Evolutionary conservation across 202 grass and related monocot species (phyloP).

Genomic region (Musa balbisiana): DNA sequence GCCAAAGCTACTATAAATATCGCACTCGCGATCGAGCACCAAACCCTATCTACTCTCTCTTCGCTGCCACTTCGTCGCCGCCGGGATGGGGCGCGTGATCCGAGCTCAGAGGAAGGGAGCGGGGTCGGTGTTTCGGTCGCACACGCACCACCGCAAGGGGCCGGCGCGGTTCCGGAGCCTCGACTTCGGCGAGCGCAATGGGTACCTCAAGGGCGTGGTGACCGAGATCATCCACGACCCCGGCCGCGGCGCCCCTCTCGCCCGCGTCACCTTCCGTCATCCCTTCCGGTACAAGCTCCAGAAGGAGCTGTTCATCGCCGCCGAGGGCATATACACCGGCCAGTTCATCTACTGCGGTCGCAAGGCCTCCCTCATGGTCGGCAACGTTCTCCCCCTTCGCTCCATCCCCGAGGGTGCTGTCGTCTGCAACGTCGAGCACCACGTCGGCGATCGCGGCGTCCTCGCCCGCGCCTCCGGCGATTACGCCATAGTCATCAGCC

Average conservation of each 20-base stretch:
- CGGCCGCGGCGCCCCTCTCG: not conserved
- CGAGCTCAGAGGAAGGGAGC: not conserved
- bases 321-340: not conserved
- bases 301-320: not conserved
- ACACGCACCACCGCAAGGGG: not conserved
- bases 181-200: slow-evolving; percentile 6
- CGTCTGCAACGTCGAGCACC: slow-evolving; percentile 6
- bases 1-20: no score
- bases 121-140: not conserved
- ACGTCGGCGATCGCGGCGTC: slow-evolving; percentile 1
- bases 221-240: not conserved
- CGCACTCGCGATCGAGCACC: no score
- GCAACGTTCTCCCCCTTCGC: not conserved
- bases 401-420: not conserved
- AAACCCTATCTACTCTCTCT: no score
- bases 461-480: not conserved
- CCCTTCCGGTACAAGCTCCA: not conserved
- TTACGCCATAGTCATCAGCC: slow-evolving; percentile 1
- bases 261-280: slow-evolving; percentile 1
- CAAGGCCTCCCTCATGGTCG: slow-evolving; percentile 2
- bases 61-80: no score
- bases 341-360: not conserved
- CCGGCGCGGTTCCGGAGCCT: not conserved
- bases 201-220: not conserved
- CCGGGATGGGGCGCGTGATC: not conserved